phyloP scores from a whole-genome alignment of 73 alveolate genomes.

The Blepharisma japonicum region DNA sequence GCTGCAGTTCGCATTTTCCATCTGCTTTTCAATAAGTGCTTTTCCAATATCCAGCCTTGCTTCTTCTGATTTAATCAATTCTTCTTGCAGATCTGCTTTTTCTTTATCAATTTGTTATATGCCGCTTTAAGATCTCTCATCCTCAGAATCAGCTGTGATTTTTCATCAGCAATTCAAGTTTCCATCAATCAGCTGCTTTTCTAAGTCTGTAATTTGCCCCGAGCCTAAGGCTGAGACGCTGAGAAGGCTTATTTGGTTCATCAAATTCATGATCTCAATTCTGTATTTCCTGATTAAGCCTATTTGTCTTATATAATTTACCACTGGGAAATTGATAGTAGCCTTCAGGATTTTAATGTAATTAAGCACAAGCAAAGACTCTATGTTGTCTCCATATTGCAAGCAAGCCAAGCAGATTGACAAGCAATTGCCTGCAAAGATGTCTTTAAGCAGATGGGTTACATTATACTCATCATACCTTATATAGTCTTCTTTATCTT shows the following conservation, averaged over 20 bases:
- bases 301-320: slow-evolving; percentile 76
- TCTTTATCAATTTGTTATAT: slow-evolving; percentile 51
- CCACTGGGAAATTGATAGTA: slow-evolving; percentile 83
- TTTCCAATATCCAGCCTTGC: slow-evolving; percentile 54
- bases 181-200: slow-evolving; percentile 60
- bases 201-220: slow-evolving; percentile 60
- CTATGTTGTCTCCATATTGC: slow-evolving; percentile 92
- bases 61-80: slow-evolving; percentile 56
- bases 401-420: slow-evolving; percentile 85
- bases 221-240: too few relatives aligned
- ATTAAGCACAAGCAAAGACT: slow-evolving; percentile 83
- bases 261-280: slow-evolving; percentile 50
- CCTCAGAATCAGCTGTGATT: slow-evolving; percentile 38
- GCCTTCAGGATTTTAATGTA: slow-evolving; percentile 76
- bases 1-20: slow-evolving; percentile 57
- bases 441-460: slow-evolving; percentile 85
- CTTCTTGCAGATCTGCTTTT: slow-evolving; percentile 58
- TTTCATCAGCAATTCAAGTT: slow-evolving; percentile 53
- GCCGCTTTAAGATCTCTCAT: slow-evolving; percentile 60
- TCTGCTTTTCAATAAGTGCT: slow-evolving; percentile 59
- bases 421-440: slow-evolving; percentile 92
- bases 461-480: slow-evolving; percentile 87
- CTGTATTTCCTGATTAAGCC: slow-evolving; percentile 85
- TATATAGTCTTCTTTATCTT: slow-evolving; percentile 82
- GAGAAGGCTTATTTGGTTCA: neutral